These are phyloP conservation scores for Chrysoporthe deuterocubensis DNA, from an alignment of 2,329 filamentous ascomycete species.

Conservation along the genomic window DNA sequence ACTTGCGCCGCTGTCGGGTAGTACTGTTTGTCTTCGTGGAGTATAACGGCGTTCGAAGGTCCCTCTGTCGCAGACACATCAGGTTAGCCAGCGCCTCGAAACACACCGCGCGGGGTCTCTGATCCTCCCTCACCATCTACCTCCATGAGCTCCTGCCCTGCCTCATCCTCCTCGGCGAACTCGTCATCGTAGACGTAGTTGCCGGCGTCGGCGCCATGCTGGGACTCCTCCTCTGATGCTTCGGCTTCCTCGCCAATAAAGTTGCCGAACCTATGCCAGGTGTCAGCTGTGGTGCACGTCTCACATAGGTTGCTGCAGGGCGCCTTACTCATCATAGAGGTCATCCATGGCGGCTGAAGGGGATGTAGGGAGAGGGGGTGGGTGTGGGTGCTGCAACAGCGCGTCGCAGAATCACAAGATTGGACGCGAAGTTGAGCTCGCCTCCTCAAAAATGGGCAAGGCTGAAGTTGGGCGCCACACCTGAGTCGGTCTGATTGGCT, in stretches of 20 bases:
- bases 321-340: slow-evolving; percentile 86
- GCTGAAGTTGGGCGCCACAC: slow-evolving; percentile 25
- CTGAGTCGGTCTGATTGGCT: slow-evolving; percentile 14
- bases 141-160: slow-evolving; percentile 88
- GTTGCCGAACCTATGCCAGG: slow-evolving; percentile 79
- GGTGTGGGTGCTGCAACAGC: background rate
- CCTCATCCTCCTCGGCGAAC: slow-evolving; percentile 64
- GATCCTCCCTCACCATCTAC: slow-evolving; percentile 68
- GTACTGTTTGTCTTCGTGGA: slow-evolving; percentile 99
- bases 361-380: slow-evolving; percentile 10
- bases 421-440: slow-evolving; percentile 14
- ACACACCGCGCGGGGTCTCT: background rate
- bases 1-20: slow-evolving; percentile 97
- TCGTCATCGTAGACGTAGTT: slow-evolving; percentile 85
- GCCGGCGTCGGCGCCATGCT: slow-evolving; percentile 72
- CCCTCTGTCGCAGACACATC: slow-evolving; percentile 58
- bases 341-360: slow-evolving; percentile 69
- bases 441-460: slow-evolving; percentile 28
- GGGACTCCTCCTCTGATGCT: slow-evolving; percentile 85
- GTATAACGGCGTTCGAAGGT: slow-evolving; percentile 93
- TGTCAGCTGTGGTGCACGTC: slow-evolving; percentile 28
- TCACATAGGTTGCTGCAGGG: background rate
- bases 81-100: slow-evolving; percentile 22
- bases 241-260: slow-evolving; percentile 91
- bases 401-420: slow-evolving; percentile 6